Evolutionary conservation across 306 rosid species (phyloP).

Genomic region (Vicia sativa): DNA sequence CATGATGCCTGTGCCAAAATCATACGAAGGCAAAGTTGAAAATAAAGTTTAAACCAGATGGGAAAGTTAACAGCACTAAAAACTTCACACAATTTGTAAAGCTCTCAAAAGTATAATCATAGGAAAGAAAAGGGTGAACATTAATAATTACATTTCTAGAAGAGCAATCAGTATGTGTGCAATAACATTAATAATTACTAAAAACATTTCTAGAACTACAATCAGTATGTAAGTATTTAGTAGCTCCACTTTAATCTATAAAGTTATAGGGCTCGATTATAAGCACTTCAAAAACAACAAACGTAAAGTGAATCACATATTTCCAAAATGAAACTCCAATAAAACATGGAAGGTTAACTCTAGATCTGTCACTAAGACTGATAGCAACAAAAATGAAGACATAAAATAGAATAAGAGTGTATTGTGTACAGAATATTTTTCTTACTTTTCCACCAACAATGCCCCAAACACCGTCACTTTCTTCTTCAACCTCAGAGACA

Average conservation of each 20-base stretch:
- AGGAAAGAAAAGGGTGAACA: constrained; percentile 9
- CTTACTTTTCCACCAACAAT: constrained; percentile 96
- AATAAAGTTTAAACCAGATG: constrained; percentile 26
- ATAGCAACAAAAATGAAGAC: constrained; percentile 17
- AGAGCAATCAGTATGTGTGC: neutral
- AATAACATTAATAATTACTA: too few relatives aligned
- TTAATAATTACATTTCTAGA: constrained; percentile 1
- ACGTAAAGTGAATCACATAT: constrained; percentile 6
- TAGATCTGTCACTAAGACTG: constrained; percentile 21
- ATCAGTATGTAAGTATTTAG: neutral
- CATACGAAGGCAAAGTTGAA: constrained; percentile 40
- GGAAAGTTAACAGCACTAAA: constrained; percentile 27
- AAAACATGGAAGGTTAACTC: constrained; percentile 16
- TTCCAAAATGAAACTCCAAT: constrained; percentile 29
- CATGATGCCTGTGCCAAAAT: constrained; percentile 79
- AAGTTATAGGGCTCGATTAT: constrained; percentile 13
- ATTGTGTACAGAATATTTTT: constrained; percentile 31
- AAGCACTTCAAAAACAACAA: constrained; percentile 18
- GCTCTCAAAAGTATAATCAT: constrained; percentile 19
- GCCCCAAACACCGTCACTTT: constrained; percentile 80
- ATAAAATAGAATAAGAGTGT: constrained; percentile 23
- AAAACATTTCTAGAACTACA: neutral
- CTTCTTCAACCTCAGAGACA: constrained; percentile 77
- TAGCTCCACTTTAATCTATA: constrained; percentile 1
- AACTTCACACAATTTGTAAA: constrained; percentile 5